Conservation (phyloP, 2,329 filamentous ascomycete species). For the Simplicillium sp. region DNA sequence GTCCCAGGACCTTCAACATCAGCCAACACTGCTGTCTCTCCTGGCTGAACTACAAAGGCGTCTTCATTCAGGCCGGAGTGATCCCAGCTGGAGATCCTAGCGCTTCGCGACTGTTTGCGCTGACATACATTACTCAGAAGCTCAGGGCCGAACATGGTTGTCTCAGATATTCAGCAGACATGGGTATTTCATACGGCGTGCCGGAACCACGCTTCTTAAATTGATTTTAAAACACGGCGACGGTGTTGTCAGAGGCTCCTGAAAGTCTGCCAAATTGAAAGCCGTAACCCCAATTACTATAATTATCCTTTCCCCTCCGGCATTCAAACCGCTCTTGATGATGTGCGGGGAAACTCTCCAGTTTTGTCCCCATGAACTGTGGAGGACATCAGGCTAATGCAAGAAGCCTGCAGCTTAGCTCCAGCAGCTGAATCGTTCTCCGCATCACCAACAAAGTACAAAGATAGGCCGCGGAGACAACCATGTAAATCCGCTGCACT, state of each 20-base stretch:
- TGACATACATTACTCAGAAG: constrained; percentile 10
- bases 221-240: too few species aligned
- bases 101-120: constrained; percentile 14
- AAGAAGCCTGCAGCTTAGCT: too few species aligned
- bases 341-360: too few species aligned
- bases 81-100: constrained; percentile 19
- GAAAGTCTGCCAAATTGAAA: too few species aligned
- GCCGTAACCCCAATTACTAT: too few species aligned
- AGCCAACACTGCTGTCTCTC: constrained; percentile 17
- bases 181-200: background rate
- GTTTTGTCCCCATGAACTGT: too few species aligned
- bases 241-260: too few species aligned
- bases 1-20: constrained; percentile 21
- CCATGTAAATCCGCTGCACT: background rate
- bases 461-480: background rate
- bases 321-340: too few species aligned
- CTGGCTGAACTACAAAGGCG: constrained; percentile 19
- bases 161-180: background rate
- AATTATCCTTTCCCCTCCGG: too few species aligned
- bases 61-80: constrained; percentile 20
- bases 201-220: background rate
- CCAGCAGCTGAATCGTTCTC: too few species aligned
- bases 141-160: constrained; percentile 6
- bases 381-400: too few species aligned
- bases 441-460: too few species aligned